Base-by-base conservation (phyloP, 331 rosid species). In the Phaseolus coccineus region DNA sequence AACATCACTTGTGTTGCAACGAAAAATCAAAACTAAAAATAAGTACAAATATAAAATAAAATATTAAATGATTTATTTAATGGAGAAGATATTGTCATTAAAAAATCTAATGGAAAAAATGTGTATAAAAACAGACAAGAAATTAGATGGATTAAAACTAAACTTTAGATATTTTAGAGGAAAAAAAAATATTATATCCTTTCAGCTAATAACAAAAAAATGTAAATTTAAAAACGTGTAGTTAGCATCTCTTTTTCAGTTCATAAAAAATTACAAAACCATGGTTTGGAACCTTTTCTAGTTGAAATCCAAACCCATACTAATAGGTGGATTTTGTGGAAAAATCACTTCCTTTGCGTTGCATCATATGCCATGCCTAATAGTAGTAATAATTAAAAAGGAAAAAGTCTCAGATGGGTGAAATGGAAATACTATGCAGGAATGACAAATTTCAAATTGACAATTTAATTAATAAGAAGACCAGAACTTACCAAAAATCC, bases 401-500 rank as follows among this genome's bases (percentile, higher is more conserved):
- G 28, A 15, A 5, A 40, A 30, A 40, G 19, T 69, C 2, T 1
- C 37, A 14, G 31, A 56, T 22, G 48, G 39, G 53, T 35, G 48
- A 11, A 77, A 53, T 50, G 39, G 12, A 57, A 74, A 46, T 28
- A 28, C 25, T 55, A 62, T 63, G 25, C 19, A 25, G 19, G 40
- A 51, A 39, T 65, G 39, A 57, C 64, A 77, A 65, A n/a, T 30
- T 16, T 28, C 40, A 8, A 72, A 65, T 39, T 11, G 4, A 53
- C 15, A 76, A 33, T 52, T n/a, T 50, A 61, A 50, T 10, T 57
- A 50, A 69, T 16, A 25, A 10, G 55, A 46, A 78, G n/a, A 3
- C n/a, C 15, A 28, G 71, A 68, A 57, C 94, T 83, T 84, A 95
- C 99, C 97, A 39, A 91, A 91, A 65, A 93, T 79, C 15, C 97